Evolutionary conservation across 1,284 basidiomycete genomes (phyloP).

Genomic region (Microbotryomycetes sp.): DNA sequence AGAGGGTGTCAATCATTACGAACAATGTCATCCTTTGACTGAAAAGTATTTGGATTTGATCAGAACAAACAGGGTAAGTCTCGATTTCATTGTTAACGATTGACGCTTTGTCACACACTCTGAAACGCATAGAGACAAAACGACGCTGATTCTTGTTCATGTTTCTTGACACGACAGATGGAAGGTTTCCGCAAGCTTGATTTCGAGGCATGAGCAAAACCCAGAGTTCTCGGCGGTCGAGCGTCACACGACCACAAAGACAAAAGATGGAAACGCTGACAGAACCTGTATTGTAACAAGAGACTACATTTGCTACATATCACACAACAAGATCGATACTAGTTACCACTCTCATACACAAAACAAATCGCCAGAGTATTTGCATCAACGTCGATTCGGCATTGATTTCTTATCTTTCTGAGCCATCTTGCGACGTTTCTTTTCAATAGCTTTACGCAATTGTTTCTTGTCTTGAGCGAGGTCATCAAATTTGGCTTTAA

Average conservation of each 20-base stretch:
- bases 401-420: constrained; percentile 35
- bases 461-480: constrained; percentile 35
- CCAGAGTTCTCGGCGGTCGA: background rate
- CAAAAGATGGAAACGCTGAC: background rate
- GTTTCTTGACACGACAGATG: constrained; percentile 16
- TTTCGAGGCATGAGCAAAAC: constrained; percentile 15
- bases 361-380: background rate
- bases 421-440: constrained; percentile 27
- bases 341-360: background rate
- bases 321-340: too few relatives aligned
- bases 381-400: constrained; percentile 15
- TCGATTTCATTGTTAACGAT: too few relatives aligned
- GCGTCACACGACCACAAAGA: background rate
- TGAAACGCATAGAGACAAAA: too few relatives aligned
- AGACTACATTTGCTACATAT: background rate
- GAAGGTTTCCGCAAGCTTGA: constrained; percentile 34
- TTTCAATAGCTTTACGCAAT: constrained; percentile 34
- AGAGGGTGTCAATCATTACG: constrained; percentile 63
- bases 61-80: constrained; percentile 59
- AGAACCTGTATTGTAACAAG: background rate
- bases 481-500: constrained; percentile 35
- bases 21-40: constrained; percentile 68
- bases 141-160: background rate
- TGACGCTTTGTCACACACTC: too few relatives aligned
- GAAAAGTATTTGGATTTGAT: constrained; percentile 80